A percentile compares a stretch with the other conserved stretches of the same genome.
phyloP scores from a whole-genome alignment of 495 filamentous ascomycete species.

The Trichoderma parareesei region DNA sequence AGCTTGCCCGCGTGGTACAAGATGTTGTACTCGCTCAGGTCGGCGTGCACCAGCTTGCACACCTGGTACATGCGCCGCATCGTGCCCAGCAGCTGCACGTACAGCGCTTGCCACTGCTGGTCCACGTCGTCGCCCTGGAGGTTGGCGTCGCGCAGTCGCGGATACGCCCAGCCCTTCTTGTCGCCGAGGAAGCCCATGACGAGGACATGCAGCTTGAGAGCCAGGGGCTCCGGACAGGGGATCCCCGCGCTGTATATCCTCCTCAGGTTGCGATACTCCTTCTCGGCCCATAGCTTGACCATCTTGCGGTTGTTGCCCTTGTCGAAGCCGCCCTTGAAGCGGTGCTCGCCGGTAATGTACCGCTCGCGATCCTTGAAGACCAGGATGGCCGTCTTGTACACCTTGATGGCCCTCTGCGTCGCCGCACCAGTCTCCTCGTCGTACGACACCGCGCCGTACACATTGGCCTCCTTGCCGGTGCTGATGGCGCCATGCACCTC shows the following conservation, averaged over 20 bases:
- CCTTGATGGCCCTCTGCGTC: conserved; percentile 73
- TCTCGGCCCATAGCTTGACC: conserved; percentile 98
- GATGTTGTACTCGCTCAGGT: conserved; percentile 95
- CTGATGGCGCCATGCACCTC: conserved; percentile 83
- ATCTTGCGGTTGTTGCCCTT: conserved; percentile 89
- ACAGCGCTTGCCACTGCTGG: conserved; percentile 67
- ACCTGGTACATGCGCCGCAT: conserved; percentile 89
- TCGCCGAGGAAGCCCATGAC: conserved; percentile 91
- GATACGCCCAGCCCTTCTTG: conserved; percentile 76
- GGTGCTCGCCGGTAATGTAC: conserved; percentile 87
- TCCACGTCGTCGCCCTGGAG: conserved; percentile 48
- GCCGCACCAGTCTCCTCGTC: conserved; percentile 37
- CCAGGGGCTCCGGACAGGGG: conserved; percentile 80
- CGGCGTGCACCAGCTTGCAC: conserved; percentile 86
- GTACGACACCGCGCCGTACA: conserved; percentile 60
- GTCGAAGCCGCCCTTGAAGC: conserved; percentile 67
- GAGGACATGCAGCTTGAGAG: conserved; percentile 80
- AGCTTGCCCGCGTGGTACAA: conserved; percentile 77
- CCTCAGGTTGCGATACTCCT: conserved; percentile 91
- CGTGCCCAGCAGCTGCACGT: conserved; percentile 73
- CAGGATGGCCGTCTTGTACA: conserved; percentile 94
- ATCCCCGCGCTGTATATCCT: conserved; percentile 76
- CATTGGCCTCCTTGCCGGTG: conserved; percentile 96
- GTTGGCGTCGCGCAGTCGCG: conserved; percentile 54
- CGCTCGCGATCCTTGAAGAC: conserved; percentile 96